Evolutionary conservation across 768 basidiomycete species (phyloP).

Genomic region (Lactifluus pinguis): DNA sequence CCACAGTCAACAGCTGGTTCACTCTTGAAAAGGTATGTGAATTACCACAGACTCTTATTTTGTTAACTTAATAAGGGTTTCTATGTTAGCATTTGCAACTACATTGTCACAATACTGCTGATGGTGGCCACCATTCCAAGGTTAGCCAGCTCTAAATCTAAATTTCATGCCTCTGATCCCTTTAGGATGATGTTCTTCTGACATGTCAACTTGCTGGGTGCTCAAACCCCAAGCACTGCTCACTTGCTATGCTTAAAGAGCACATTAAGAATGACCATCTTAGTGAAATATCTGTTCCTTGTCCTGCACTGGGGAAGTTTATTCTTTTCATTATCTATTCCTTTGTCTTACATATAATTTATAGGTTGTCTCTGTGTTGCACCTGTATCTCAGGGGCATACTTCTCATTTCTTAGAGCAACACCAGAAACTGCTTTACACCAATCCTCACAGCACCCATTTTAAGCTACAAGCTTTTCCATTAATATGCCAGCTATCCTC

Average conservation of each 20-base stretch:
- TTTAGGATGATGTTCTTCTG: background rate
- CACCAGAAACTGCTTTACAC: background rate
- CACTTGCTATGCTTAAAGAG: background rate
- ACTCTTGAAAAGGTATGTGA: conserved; percentile 9
- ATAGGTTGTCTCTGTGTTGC: background rate
- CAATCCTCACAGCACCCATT: background rate
- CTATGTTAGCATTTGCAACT: background rate
- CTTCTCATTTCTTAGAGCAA: background rate
- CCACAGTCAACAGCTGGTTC: conserved; percentile 3
- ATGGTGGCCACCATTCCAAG: background rate
- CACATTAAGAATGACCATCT: background rate
- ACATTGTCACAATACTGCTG: background rate
- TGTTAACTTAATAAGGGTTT: background rate
- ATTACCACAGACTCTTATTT: background rate
- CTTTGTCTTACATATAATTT: background rate
- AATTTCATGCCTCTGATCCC: background rate
- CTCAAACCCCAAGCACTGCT: background rate
- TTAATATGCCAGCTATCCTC: background rate
- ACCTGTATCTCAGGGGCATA: background rate
- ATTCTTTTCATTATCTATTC: background rate
- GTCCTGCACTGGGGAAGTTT: conserved; percentile 2
- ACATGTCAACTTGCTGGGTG: conserved; percentile 1
- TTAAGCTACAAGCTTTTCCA: background rate
- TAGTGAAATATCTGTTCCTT: background rate
- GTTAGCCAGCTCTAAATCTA: background rate